A percentile compares a stretch with the other conserved stretches of the same genome.
phyloP scores from a whole-genome alignment of 768 basidiomycete species.

The Daedaleopsis nitida region DNA sequence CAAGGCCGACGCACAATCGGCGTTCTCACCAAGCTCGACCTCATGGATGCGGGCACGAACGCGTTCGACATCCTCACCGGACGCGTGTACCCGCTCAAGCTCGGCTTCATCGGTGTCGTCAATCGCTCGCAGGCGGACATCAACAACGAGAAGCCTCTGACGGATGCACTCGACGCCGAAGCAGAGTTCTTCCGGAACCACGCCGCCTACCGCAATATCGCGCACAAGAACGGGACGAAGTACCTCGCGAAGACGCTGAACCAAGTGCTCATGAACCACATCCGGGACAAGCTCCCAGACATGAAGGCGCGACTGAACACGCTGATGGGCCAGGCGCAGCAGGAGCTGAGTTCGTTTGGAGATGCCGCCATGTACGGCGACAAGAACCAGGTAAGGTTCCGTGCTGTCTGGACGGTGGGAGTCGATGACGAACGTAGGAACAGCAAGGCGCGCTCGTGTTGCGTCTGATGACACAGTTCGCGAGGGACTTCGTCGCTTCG shows the following conservation, averaged over 20 bases:
- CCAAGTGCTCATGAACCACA: conserved; percentile 95
- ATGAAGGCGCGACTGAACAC: conserved; percentile 99
- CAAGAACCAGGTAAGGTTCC: conserved; percentile 62
- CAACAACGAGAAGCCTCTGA: conserved; percentile 81
- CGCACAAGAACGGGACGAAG: conserved; percentile 97
- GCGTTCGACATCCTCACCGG: conserved; percentile 95
- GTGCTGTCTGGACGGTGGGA: not conserved
- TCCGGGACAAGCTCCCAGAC: conserved; percentile 97
- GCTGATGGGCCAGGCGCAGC: conserved; percentile 97
- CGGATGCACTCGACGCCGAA: conserved; percentile 82
- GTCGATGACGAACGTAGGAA: conserved; percentile 18
- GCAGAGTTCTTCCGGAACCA: conserved; percentile 90
- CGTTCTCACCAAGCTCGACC: conserved; percentile 94
- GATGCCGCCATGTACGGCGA: conserved; percentile 92
- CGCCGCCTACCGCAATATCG: conserved; percentile 90
- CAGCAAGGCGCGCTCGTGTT: conserved; percentile 89
- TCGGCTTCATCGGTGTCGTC: conserved; percentile 98
- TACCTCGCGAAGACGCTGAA: conserved; percentile 93
- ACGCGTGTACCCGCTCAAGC: conserved; percentile 94
- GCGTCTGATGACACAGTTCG: conserved; percentile 98
- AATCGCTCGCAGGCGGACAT: conserved; percentile 99
- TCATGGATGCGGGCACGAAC: conserved; percentile 99
- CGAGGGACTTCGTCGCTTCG: conserved; percentile 93
- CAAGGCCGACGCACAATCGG: conserved; percentile 97
- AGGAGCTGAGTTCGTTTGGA: conserved; percentile 96